Conservation (phyloP, 805 yeast species). For the Candida sanyiensis region DNA sequence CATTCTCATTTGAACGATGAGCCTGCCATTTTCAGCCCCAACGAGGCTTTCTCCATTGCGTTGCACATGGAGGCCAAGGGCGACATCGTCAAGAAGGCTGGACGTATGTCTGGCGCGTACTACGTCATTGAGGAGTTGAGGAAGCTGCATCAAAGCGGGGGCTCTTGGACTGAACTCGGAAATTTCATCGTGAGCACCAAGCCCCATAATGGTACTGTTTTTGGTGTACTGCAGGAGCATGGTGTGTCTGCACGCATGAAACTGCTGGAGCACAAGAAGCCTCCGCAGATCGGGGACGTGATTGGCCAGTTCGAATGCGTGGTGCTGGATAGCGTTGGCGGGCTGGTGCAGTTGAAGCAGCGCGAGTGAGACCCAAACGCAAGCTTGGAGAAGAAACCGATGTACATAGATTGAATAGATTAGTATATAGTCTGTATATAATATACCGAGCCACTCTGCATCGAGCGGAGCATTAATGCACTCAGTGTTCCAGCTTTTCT, state of each 20-base stretch:
- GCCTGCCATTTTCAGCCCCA: slow-evolving; percentile 27
- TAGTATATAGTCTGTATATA: too few relatives aligned
- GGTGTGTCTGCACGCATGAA: slow-evolving; percentile 29
- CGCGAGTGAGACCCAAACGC: too few relatives aligned
- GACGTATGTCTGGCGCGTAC: slow-evolving; percentile 28
- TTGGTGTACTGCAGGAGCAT: slow-evolving; percentile 28
- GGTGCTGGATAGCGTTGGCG: slow-evolving; percentile 40
- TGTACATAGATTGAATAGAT: too few relatives aligned
- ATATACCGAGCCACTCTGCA: too few relatives aligned
- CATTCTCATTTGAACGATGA: slow-evolving; percentile 36
- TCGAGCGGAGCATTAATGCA: too few relatives aligned
- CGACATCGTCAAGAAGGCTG: slow-evolving; percentile 30
- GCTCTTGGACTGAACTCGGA: too few relatives aligned
- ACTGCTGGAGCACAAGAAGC: slow-evolving; percentile 21
- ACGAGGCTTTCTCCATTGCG: slow-evolving; percentile 32
- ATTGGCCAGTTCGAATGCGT: slow-evolving; percentile 35
- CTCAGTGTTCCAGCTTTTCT: too few relatives aligned
- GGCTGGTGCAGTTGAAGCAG: slow-evolving; percentile 30
- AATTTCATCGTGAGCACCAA: slow-evolving; percentile 38
- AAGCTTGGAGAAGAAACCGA: too few relatives aligned
- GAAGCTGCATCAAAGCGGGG: slow-evolving; percentile 10
- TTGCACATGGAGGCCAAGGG: slow-evolving; percentile 42
- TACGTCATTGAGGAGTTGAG: slow-evolving; percentile 32
- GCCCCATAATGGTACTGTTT: slow-evolving; percentile 33
- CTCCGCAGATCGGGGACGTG: slow-evolving; percentile 40